phyloP scores from a whole-genome alignment of 1,284 basidiomycete genomes.

The Malassezia psittaci region DNA sequence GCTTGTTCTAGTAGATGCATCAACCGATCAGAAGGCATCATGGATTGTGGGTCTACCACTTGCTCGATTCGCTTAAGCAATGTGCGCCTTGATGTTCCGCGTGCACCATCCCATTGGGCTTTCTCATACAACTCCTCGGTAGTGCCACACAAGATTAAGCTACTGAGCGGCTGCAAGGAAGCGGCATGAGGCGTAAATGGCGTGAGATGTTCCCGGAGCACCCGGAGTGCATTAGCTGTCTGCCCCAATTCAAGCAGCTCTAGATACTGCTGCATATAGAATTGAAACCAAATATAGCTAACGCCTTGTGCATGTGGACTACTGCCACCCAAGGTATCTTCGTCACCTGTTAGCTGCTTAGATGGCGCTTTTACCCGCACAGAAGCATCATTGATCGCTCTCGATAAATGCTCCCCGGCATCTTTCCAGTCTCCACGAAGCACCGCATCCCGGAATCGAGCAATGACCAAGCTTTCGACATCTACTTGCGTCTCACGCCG shows the following conservation, averaged over 20 bases:
- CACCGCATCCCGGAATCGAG: slow-evolving; percentile 70
- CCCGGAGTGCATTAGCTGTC: slow-evolving; percentile 70
- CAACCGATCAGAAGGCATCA: slow-evolving; percentile 84
- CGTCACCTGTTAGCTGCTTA: neutral
- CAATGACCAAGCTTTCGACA: slow-evolving; percentile 68
- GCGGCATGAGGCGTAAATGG: slow-evolving; percentile 50
- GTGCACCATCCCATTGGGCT: slow-evolving; percentile 80
- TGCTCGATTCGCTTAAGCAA: slow-evolving; percentile 73
- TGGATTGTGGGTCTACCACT: slow-evolving; percentile 74
- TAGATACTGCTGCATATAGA: slow-evolving; percentile 89
- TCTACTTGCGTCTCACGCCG: slow-evolving; percentile 85
- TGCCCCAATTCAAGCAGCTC: slow-evolving; percentile 78
- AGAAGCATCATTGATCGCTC: neutral
- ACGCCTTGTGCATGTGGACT: neutral
- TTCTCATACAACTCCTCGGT: slow-evolving; percentile 69
- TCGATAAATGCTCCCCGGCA: slow-evolving; percentile 53
- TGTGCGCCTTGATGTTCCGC: slow-evolving; percentile 63
- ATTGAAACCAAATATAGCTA: slow-evolving; percentile 63
- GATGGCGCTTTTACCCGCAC: neutral
- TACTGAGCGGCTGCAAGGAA: slow-evolving; percentile 32
- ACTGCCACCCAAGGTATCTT: neutral
- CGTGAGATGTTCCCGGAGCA: slow-evolving; percentile 76
- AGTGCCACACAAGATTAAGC: slow-evolving; percentile 32
- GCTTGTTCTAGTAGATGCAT: slow-evolving; percentile 77
- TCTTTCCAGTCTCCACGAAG: slow-evolving; percentile 73